phyloP scores from a whole-genome alignment of 73 alveolate species.

The Paramecium primaurelia region DNA sequence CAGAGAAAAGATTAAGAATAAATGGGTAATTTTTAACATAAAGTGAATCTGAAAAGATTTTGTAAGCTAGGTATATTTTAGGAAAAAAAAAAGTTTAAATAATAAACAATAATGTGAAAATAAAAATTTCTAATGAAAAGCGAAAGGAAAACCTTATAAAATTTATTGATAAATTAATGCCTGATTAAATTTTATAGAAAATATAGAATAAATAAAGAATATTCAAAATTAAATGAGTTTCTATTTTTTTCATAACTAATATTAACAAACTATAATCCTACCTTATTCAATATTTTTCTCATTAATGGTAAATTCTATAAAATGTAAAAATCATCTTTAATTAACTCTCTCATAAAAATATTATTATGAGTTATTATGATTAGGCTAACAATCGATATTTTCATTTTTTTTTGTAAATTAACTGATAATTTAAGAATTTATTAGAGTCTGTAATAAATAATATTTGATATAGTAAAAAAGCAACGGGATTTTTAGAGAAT shows the following conservation, averaged over 20 bases:
- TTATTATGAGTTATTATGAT: too few species aligned
- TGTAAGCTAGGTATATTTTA: background rate
- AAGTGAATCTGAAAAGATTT: background rate
- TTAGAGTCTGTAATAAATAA: too few species aligned
- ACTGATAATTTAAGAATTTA: too few species aligned
- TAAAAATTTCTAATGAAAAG: background rate
- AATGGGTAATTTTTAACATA: background rate
- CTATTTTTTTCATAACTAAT: background rate
- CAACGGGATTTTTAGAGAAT: too few species aligned
- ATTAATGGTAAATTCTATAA: background rate
- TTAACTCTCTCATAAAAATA: too few species aligned
- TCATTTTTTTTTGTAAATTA: too few species aligned
- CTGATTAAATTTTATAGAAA: background rate
- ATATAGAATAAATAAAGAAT: background rate
- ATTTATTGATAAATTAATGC: background rate
- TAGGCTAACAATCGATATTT: too few species aligned
- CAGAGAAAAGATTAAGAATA: background rate
- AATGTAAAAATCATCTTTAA: too few species aligned
- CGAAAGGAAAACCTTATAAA: background rate
- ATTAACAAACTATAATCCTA: background rate
- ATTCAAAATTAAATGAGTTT: background rate
- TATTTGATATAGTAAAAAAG: too few species aligned
- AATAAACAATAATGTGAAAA: background rate
- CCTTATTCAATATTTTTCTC: background rate
- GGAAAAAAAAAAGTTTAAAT: background rate